A percentile compares a stretch with the other conserved stretches of the same genome.
Conservation (phyloP, 306 rosid species). For the Dalbergia cochinchinensis region DNA sequence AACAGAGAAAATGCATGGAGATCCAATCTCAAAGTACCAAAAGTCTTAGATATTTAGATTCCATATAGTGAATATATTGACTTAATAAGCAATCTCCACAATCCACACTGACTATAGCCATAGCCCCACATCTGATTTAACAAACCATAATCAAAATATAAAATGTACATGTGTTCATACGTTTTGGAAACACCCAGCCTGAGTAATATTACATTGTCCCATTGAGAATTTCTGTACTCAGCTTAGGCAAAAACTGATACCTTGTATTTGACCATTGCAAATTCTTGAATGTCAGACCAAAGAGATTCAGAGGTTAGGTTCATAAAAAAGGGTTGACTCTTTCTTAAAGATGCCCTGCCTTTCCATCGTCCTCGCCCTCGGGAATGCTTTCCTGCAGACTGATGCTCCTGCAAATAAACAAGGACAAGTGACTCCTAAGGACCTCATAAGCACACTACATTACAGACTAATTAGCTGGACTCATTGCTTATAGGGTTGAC, state of each 20-base stretch:
- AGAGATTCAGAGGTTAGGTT: constrained; percentile 70
- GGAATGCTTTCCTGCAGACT: constrained; percentile 63
- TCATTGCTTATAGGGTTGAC: neutral
- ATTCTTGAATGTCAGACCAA: constrained; percentile 79
- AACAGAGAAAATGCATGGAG: constrained; percentile 9
- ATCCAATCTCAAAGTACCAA: neutral
- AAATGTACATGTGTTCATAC: neutral
- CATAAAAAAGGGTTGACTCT: constrained; percentile 60
- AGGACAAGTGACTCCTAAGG: constrained; percentile 9
- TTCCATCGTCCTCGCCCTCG: constrained; percentile 70
- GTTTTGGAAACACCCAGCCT: neutral
- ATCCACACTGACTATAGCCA: neutral
- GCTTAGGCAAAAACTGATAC: constrained; percentile 49
- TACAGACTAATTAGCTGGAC: neutral
- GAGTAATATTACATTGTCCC: neutral
- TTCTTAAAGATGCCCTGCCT: constrained; percentile 62
- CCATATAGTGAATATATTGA: constrained; percentile 4
- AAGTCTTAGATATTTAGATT: constrained; percentile 14
- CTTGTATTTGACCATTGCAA: constrained; percentile 77
- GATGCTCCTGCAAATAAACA: constrained; percentile 67
- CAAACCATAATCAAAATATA: neutral
- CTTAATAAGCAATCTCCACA: constrained; percentile 1
- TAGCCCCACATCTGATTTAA: constrained; percentile 21
- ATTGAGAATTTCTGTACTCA: neutral
- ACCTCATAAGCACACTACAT: neutral